These are phyloP conservation scores for Paradendryphiella salina DNA, from an alignment of 2,329 filamentous ascomycete genomes.

Conservation along the genomic window DNA sequence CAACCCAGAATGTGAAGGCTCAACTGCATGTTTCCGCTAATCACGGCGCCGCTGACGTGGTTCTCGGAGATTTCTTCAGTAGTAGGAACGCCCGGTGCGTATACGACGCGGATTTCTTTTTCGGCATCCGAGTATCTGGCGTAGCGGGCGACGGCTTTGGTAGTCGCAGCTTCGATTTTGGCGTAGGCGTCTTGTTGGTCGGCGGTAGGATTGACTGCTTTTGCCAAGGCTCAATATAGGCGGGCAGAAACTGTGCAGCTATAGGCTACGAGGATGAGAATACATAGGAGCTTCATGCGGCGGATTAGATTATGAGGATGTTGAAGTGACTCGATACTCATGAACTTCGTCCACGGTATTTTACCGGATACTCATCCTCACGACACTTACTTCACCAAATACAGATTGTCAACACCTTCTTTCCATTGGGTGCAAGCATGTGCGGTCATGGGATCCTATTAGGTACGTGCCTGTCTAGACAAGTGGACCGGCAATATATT, in stretches of 20 bases:
- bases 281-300: conserved; percentile 25
- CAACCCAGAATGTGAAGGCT: conserved; percentile 16
- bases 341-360: not conserved
- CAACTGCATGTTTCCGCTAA: conserved; percentile 12
- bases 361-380: not conserved
- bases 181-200: conserved; percentile 41
- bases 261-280: conserved; percentile 27
- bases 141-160: conserved; percentile 36
- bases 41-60: conserved; percentile 55
- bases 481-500: conserved; percentile 1
- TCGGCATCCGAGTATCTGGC: conserved; percentile 25
- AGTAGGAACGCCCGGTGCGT: conserved; percentile 40
- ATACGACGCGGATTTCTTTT: conserved; percentile 37
- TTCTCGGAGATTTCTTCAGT: conserved; percentile 67
- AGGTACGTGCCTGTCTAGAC: not conserved
- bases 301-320: not conserved
- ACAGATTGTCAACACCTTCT: not conserved
- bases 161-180: conserved; percentile 40
- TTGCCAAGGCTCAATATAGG: conserved; percentile 34
- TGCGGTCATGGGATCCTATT: conserved; percentile 2
- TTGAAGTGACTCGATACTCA: not conserved
- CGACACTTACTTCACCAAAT: not conserved
- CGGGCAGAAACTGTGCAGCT: conserved; percentile 27
- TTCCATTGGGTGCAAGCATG: not conserved
- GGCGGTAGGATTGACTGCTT: conserved; percentile 34